phyloP scores from a whole-genome alignment of 139 green algal genomes.

The Trebouxia sp. region DNA sequence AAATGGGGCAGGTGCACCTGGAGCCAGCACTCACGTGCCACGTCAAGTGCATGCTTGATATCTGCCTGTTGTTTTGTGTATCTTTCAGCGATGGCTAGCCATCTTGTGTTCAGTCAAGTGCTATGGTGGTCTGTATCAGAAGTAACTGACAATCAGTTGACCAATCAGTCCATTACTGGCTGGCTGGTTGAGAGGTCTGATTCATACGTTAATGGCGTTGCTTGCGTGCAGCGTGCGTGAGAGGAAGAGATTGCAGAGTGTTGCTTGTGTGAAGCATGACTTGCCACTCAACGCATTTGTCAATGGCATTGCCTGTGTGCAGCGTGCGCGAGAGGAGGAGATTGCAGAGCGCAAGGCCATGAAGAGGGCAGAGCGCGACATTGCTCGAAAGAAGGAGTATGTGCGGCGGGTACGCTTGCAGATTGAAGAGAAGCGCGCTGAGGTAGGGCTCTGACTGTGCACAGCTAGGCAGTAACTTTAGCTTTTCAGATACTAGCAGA shows the following conservation, averaged over 20 bases:
- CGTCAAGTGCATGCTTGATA: no score
- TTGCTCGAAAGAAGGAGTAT: constrained; percentile 75
- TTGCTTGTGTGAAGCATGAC: neutral
- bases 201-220: neutral
- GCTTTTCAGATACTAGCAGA: neutral
- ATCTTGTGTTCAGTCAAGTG: no score
- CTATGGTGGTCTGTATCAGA: no score
- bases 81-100: no score
- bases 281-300: neutral
- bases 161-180: no score
- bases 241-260: constrained; percentile 48
- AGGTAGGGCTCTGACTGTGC: constrained; percentile 19
- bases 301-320: neutral
- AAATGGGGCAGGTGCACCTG: no score
- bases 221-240: neutral
- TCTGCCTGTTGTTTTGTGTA: no score
- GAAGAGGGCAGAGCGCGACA: constrained; percentile 60
- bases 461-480: neutral
- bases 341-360: constrained; percentile 60
- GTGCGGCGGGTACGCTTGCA: constrained; percentile 67
- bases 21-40: no score
- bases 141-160: no score
- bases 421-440: constrained; percentile 52
- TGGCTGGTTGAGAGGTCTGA: no score
- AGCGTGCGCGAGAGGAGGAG: constrained; percentile 36